A percentile compares a stretch with the other conserved stretches of the same genome.
Evolutionary conservation across 2,329 filamentous ascomycete genomes (phyloP).

Genomic region (Arthrinium phaeospermum): DNA sequence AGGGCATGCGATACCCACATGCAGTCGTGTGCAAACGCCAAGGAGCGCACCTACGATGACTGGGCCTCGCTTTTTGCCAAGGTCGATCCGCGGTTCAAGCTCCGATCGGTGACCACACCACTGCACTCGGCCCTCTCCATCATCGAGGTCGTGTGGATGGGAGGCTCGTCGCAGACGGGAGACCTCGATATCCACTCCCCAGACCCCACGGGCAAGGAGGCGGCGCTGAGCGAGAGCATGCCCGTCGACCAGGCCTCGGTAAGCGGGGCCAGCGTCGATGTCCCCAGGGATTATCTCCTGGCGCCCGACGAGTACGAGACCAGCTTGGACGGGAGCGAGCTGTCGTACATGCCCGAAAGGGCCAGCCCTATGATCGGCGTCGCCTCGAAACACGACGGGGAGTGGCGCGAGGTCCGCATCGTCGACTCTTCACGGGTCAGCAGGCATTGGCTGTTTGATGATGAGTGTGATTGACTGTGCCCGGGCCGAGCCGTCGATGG

Average conservation of each 20-base stretch:
- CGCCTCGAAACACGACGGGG: neutral
- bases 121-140: conserved; percentile 25
- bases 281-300: neutral
- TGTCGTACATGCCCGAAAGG: neutral
- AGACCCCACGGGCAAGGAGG: neutral
- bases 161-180: neutral
- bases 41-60: conserved; percentile 26
- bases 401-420: neutral
- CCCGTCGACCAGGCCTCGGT: neutral
- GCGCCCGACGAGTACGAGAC: neutral
- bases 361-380: neutral
- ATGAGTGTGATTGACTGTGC: neutral
- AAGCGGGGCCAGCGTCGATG: neutral
- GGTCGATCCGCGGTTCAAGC: conserved; percentile 25
- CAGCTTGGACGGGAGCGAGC: neutral
- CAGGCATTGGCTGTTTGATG: neutral
- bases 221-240: neutral
- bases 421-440: neutral
- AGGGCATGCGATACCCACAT: conserved; percentile 27
- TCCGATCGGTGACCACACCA: conserved; percentile 24
- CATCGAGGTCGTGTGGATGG: conserved; percentile 26
- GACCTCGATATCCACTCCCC: neutral
- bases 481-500: neutral
- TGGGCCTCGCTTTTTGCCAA: conserved; percentile 24
- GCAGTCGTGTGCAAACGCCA: conserved; percentile 27